A percentile compares a stretch with the other conserved stretches of the same genome.
phyloP scores from a whole-genome alignment of 345 rosid genomes.

The Populus davidiana region DNA sequence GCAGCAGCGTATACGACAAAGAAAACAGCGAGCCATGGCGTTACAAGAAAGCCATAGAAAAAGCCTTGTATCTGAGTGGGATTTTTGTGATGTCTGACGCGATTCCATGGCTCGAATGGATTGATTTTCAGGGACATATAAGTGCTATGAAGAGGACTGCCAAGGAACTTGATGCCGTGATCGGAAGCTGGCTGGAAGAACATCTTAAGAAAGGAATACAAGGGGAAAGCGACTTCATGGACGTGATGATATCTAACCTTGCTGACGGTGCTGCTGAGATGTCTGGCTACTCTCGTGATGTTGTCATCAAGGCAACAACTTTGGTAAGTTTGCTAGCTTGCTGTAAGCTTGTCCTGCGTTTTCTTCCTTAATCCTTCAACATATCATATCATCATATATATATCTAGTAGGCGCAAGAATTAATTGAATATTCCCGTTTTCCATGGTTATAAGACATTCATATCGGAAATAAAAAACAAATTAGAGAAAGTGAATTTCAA shows the following conservation, averaged over 20 bases:
- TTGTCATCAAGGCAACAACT: constrained; percentile 54
- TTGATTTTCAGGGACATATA: constrained; percentile 44
- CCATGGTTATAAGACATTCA: too few relatives aligned
- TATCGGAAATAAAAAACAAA: too few relatives aligned
- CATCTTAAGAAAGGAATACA: constrained; percentile 31
- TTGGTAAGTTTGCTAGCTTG: constrained; percentile 33
- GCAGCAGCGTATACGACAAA: constrained; percentile 7
- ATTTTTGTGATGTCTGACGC: constrained; percentile 44
- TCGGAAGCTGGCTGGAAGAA: constrained; percentile 54
- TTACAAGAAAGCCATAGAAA: constrained; percentile 39
- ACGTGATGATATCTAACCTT: constrained; percentile 42
- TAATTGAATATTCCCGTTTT: too few relatives aligned
- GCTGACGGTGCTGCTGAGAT: constrained; percentile 33
- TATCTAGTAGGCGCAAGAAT: too few relatives aligned
- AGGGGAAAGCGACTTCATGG: constrained; percentile 48
- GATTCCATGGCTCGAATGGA: constrained; percentile 56
- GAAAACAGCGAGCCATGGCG: constrained; percentile 44
- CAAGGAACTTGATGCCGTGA: constrained; percentile 42
- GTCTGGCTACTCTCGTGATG: constrained; percentile 44
- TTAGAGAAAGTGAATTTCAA: too few relatives aligned
- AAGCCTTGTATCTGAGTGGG: constrained; percentile 38
- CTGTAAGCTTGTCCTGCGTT: too few relatives aligned
- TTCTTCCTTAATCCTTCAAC: too few relatives aligned
- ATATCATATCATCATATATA: too few relatives aligned
- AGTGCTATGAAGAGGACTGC: constrained; percentile 46